Evolutionary conservation across 257 asterid species (phyloP).

Genomic region (Primulina huaijiensis): DNA sequence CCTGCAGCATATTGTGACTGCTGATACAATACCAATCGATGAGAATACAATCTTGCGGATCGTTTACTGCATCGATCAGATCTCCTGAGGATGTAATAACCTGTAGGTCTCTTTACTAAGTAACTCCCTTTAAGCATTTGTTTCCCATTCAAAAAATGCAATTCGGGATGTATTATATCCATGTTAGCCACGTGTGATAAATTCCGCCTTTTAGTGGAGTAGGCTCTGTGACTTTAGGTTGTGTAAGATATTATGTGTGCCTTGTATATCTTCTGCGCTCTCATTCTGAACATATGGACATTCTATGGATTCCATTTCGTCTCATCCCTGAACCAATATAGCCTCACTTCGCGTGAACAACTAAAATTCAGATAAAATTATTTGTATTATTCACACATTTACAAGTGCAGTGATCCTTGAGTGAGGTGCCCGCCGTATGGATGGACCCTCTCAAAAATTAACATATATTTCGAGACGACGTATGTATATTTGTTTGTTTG

Average conservation of each 20-base stretch:
- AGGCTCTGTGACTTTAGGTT: neutral
- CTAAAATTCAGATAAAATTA: neutral
- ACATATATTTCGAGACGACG: neutral
- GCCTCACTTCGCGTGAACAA: neutral
- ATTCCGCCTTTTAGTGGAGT: neutral
- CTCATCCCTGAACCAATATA: neutral
- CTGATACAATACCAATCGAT: neutral
- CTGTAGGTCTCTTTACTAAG: neutral
- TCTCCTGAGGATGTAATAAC: neutral
- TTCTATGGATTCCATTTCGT: neutral
- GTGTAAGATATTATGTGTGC: neutral
- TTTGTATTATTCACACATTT: neutral
- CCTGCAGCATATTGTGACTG: conserved; percentile 39
- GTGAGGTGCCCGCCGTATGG: neutral
- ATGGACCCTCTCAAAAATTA: neutral
- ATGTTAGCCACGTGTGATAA: neutral
- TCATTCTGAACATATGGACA: neutral
- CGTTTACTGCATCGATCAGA: neutral
- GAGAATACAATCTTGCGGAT: neutral
- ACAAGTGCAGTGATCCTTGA: neutral
- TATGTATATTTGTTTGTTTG: too few relatives aligned
- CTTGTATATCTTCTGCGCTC: neutral
- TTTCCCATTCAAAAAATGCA: neutral
- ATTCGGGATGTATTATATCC: neutral
- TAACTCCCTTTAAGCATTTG: neutral